These are phyloP conservation scores for Lolium multiflorum DNA, from an alignment of 176 grass and related monocot genomes.

Conservation along the genomic window DNA sequence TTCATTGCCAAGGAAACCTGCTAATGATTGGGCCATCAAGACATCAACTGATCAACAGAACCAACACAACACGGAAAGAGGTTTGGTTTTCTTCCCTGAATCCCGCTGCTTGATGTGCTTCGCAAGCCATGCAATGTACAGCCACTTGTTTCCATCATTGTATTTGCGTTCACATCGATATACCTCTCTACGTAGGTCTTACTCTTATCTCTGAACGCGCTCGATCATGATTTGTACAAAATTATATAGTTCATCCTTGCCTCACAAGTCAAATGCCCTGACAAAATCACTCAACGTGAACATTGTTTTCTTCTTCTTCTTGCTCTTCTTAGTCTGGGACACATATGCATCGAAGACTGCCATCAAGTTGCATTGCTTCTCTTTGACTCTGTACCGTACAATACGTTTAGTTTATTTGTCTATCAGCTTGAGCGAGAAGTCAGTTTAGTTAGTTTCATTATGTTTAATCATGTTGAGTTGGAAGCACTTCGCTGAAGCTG, in stretches of 20 bases:
- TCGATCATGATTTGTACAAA: not conserved
- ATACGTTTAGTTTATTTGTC: conserved; percentile 3
- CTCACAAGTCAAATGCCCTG: conserved; percentile 28
- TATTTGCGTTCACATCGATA: conserved; percentile 15
- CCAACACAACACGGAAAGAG: not conserved
- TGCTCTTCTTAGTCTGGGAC: not conserved
- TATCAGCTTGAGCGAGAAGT: conserved; percentile 7
- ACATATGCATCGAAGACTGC: not conserved
- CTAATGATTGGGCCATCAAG: conserved; percentile 60
- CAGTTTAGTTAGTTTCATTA: not conserved
- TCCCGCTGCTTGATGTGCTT: conserved; percentile 25
- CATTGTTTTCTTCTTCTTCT: not conserved
- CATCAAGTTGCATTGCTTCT: conserved; percentile 31
- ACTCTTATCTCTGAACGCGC: conserved; percentile 38
- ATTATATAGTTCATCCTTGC: not conserved
- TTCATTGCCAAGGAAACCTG: conserved; percentile 36
- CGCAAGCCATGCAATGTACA: conserved; percentile 33
- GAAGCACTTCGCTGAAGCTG: conserved; percentile 27
- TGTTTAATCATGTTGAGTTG: conserved; percentile 17
- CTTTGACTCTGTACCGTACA: not conserved
- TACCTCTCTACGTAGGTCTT: conserved; percentile 30
- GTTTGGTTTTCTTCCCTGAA: conserved; percentile 14
- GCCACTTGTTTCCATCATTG: conserved; percentile 44
- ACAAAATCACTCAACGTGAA: conserved; percentile 44
- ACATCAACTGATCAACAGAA: conserved; percentile 34